phyloP scores from a whole-genome alignment of 306 rosid genomes.

The Pterocarpus santalinus region DNA sequence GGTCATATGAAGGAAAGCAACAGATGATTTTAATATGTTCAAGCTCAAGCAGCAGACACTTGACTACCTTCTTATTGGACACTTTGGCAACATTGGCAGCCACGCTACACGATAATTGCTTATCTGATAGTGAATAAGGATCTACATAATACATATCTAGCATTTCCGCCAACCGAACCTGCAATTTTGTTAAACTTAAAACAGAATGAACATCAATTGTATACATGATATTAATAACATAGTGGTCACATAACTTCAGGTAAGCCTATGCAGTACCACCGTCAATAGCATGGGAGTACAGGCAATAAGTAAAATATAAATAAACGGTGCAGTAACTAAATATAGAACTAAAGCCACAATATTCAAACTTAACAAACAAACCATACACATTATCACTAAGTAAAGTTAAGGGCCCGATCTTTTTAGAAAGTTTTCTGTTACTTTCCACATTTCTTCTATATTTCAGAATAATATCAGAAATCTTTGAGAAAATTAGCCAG shows the following conservation, averaged over 20 bases:
- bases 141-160: conserved; percentile 87
- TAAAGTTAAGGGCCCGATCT: background rate
- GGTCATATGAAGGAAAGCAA: background rate
- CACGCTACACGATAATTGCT: conserved; percentile 71
- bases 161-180: conserved; percentile 82
- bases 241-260: conserved; percentile 29
- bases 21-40: background rate
- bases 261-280: conserved; percentile 16
- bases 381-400: conserved; percentile 9
- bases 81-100: conserved; percentile 57
- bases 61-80: conserved; percentile 69
- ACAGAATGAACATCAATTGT: conserved; percentile 27
- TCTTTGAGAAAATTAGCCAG: background rate
- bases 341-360: conserved; percentile 2
- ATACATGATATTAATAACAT: conserved; percentile 32
- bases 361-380: conserved; percentile 20
- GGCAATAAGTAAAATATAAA: conserved; percentile 31
- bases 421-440: background rate
- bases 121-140: conserved; percentile 72
- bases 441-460: conserved; percentile 1
- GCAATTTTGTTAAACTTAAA: conserved; percentile 46
- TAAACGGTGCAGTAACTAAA: background rate
- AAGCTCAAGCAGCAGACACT: background rate
- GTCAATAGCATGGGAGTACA: conserved; percentile 1
- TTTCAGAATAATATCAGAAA: conserved; percentile 23